Percentiles rank a stretch among this genome's conserved stretches.
Conservation (phyloP, 345 rosid genomes). For the Toxicodendron radicans region DNA sequence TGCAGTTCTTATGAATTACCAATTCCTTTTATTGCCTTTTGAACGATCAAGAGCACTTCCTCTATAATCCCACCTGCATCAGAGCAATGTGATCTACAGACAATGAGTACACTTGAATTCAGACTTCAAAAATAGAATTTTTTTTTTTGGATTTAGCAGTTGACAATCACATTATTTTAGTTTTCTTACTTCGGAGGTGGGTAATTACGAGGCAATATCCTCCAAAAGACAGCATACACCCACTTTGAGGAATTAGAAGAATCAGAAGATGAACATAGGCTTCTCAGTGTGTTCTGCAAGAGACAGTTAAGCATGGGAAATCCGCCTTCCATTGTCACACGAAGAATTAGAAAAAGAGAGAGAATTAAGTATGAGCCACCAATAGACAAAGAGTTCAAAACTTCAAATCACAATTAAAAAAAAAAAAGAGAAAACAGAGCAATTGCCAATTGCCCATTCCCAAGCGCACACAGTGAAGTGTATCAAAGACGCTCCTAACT, state of each 20-base stretch:
- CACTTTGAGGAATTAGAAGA: conserved; percentile 62
- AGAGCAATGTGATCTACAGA: conserved; percentile 22
- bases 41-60: conserved; percentile 62
- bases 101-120: not conserved
- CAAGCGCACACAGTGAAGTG: conserved; percentile 23
- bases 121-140: not conserved
- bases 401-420: conserved; percentile 21
- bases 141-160: conserved; percentile 7
- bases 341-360: conserved; percentile 11
- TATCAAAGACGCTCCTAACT: conserved; percentile 26
- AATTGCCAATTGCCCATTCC: conserved; percentile 3
- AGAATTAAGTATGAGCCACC: conserved; percentile 3
- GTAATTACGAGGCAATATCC: conserved; percentile 72
- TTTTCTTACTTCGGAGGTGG: conserved; percentile 71
- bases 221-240: conserved; percentile 82
- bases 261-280: conserved; percentile 48
- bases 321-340: conserved; percentile 55
- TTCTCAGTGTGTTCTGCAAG: conserved; percentile 56
- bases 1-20: conserved; percentile 36
- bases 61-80: conserved; percentile 75
- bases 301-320: conserved; percentile 67
- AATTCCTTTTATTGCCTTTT: conserved; percentile 72
- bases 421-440: not conserved
- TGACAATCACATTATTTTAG: not conserved
- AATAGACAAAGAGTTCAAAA: conserved; percentile 18